phyloP scores from a whole-genome alignment of 148 eudicot species.

The Euryodendron excelsum region DNA sequence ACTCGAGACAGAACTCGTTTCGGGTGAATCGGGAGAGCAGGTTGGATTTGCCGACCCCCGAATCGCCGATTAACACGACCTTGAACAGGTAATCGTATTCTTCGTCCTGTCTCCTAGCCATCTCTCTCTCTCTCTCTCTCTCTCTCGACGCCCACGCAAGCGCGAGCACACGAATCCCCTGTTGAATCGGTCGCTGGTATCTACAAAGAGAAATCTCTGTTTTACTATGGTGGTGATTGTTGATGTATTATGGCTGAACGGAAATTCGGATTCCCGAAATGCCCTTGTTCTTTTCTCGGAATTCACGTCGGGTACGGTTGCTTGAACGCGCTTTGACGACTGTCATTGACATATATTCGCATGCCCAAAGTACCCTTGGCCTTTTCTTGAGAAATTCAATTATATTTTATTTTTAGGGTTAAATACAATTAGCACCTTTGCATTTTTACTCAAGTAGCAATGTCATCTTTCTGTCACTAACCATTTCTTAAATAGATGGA shows the following conservation, averaged over 20 bases:
- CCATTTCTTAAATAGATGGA: too few species aligned
- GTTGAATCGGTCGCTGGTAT: constrained; percentile 11
- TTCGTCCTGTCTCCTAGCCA: constrained; percentile 54
- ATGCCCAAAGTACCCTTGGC: too few species aligned
- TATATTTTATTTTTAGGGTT: too few species aligned
- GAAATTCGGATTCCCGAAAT: neutral
- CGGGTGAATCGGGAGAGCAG: constrained; percentile 56
- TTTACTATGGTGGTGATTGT: too few species aligned
- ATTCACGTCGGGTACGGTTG: too few species aligned
- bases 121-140: constrained; percentile 14
- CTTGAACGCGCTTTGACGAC: too few species aligned
- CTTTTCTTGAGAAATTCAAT: too few species aligned
- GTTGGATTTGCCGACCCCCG: constrained; percentile 58
- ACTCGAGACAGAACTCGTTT: constrained; percentile 60
- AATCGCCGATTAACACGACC: constrained; percentile 59
- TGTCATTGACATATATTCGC: too few species aligned
- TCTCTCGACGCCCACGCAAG: neutral
- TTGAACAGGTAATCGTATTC: constrained; percentile 65
- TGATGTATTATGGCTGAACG: neutral
- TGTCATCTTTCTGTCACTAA: too few species aligned
- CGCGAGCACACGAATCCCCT: neutral
- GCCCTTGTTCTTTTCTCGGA: neutral
- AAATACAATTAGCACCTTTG: too few species aligned
- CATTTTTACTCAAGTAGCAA: too few species aligned
- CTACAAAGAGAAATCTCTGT: too few species aligned